phyloP scores from a whole-genome alignment of 108 stramenopile species.

The Pseudonitzschia delicatissima region DNA sequence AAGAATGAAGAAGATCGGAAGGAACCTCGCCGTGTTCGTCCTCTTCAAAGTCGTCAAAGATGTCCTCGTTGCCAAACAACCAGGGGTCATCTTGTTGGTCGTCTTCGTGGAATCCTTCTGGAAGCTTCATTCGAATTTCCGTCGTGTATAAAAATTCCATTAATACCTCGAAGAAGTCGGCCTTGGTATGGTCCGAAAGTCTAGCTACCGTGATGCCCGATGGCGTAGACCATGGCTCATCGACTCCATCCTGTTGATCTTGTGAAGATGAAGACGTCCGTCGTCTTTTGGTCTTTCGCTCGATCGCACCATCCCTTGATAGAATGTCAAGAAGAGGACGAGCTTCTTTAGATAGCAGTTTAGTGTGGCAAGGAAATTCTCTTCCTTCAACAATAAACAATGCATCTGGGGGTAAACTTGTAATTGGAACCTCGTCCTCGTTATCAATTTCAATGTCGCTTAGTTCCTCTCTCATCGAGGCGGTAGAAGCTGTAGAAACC shows the following conservation, averaged over 20 bases:
- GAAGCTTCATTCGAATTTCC: background rate
- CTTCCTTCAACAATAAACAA: background rate
- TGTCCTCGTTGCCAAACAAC: background rate
- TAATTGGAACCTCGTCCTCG: background rate
- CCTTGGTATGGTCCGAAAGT: background rate
- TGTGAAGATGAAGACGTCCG: background rate
- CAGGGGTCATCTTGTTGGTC: background rate
- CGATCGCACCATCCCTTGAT: background rate
- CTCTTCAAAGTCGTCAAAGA: background rate
- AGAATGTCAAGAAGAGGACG: background rate
- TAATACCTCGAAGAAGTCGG: background rate
- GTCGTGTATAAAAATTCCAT: background rate
- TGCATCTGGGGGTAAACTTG: background rate
- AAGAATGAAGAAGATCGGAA: no score
- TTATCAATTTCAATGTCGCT: background rate
- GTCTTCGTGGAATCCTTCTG: no score
- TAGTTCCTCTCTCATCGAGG: background rate
- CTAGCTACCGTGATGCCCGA: background rate
- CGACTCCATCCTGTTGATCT: background rate
- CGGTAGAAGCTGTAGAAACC: background rate
- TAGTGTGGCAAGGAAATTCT: background rate
- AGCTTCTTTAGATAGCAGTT: background rate
- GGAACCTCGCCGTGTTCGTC: no score
- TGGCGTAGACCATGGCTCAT: background rate
- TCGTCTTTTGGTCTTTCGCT: background rate